Evolutionary conservation across 2,329 filamentous ascomycete species (phyloP).

Genomic region (Torrubiellomyces zombiae): DNA sequence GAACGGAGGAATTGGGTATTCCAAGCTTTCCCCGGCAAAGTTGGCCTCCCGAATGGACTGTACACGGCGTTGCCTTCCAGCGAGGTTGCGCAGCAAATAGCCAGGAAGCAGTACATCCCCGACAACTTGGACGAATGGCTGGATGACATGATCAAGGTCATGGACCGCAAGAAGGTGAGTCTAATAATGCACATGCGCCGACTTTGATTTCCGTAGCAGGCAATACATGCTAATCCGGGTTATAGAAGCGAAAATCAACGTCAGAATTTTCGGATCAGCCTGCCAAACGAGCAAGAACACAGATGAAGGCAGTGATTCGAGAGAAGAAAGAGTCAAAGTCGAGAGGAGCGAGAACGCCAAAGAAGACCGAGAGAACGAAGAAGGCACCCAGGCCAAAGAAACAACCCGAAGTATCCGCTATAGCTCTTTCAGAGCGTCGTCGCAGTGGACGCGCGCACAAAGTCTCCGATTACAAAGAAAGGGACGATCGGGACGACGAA

Average conservation of each 20-base stretch:
- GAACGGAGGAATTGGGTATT: slow-evolving; percentile 75
- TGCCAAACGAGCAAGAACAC: slow-evolving; percentile 20
- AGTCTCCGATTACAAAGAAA: slow-evolving; percentile 35
- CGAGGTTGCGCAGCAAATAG: slow-evolving; percentile 66
- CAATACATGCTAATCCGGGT: not conserved
- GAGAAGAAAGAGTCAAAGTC: slow-evolving; percentile 19
- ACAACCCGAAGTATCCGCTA: slow-evolving; percentile 11
- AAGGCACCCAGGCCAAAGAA: slow-evolving; percentile 17
- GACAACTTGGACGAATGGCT: slow-evolving; percentile 60
- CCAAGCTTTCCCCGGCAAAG: slow-evolving; percentile 66
- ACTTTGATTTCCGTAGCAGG: too few species aligned
- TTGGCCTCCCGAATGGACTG: slow-evolving; percentile 63
- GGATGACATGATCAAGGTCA: slow-evolving; percentile 44
- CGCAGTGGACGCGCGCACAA: slow-evolving; percentile 36
- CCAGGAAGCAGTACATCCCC: slow-evolving; percentile 69
- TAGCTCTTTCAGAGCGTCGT: slow-evolving; percentile 30
- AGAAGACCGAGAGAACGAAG: slow-evolving; percentile 10
- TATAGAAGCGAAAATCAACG: slow-evolving; percentile 39
- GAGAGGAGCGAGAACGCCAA: slow-evolving; percentile 16
- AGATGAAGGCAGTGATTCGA: slow-evolving; percentile 19
- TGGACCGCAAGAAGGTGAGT: slow-evolving; percentile 57
- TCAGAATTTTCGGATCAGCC: slow-evolving; percentile 31
- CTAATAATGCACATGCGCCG: slow-evolving; percentile 7
- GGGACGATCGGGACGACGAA: slow-evolving; percentile 40
- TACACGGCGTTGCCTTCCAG: slow-evolving; percentile 64